These are phyloP conservation scores for Pavlovales sp. DNA, from an alignment of 208 protist genomes.

Conservation along the genomic window DNA sequence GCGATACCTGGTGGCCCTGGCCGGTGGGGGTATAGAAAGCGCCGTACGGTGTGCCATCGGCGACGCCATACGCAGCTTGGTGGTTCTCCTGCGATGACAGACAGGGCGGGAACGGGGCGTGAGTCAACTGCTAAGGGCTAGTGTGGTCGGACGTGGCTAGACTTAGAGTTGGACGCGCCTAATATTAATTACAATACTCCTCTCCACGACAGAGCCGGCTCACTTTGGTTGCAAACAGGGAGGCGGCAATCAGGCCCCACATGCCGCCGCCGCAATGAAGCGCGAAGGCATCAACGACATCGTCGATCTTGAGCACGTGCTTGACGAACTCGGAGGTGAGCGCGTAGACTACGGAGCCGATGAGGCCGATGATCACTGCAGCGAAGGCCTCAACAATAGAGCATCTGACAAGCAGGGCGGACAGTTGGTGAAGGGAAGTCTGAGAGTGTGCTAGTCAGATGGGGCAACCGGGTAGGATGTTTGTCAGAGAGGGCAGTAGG, in stretches of 20 bases:
- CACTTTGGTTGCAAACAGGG: neutral
- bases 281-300: conserved; percentile 37
- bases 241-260: conserved; percentile 21
- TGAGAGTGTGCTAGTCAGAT: too few species aligned
- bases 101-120: too few species aligned
- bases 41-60: neutral
- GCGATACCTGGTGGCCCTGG: neutral
- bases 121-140: too few species aligned
- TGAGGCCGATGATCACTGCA: conserved; percentile 43
- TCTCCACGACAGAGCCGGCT: too few species aligned
- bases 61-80: neutral
- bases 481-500: too few species aligned
- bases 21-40: neutral
- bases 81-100: too few species aligned
- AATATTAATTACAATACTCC: too few species aligned
- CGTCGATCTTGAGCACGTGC: conserved; percentile 46
- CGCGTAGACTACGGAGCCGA: conserved; percentile 29
- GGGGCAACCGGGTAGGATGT: too few species aligned
- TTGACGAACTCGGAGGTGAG: neutral
- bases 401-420: too few species aligned
- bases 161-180: too few species aligned
- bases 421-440: too few species aligned
- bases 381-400: conserved; percentile 37
- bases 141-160: too few species aligned
- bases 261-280: conserved; percentile 27